phyloP scores from a whole-genome alignment of 768 basidiomycete genomes.

The Cystobasidium ongulense region DNA sequence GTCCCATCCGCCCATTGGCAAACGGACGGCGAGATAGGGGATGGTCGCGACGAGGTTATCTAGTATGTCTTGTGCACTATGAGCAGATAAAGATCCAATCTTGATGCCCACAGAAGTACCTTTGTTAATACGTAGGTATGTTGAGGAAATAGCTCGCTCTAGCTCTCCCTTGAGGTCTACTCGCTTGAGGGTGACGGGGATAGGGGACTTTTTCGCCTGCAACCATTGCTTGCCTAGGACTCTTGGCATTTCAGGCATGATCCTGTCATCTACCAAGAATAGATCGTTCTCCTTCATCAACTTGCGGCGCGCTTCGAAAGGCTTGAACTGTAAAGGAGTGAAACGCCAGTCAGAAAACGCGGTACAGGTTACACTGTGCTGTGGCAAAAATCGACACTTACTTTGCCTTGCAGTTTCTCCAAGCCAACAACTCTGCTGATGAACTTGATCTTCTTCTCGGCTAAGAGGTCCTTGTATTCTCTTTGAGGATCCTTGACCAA shows the following conservation, averaged over 20 bases:
- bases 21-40: slow-evolving; percentile 60
- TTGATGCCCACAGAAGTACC: slow-evolving; percentile 93
- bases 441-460: slow-evolving; percentile 69
- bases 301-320: slow-evolving; percentile 55
- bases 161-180: slow-evolving; percentile 88
- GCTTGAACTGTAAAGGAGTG: slow-evolving; percentile 43
- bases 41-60: slow-evolving; percentile 71
- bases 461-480: slow-evolving; percentile 88
- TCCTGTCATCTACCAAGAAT: slow-evolving; percentile 85
- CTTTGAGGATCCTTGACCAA: slow-evolving; percentile 94
- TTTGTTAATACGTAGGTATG: slow-evolving; percentile 89
- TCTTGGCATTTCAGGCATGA: slow-evolving; percentile 76
- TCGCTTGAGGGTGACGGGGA: slow-evolving; percentile 78
- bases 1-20: slow-evolving; percentile 73
- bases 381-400: slow-evolving; percentile 57
- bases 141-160: slow-evolving; percentile 83
- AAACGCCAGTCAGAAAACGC: background rate
- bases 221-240: slow-evolving; percentile 85
- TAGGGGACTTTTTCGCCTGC: slow-evolving; percentile 91
- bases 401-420: slow-evolving; percentile 82
- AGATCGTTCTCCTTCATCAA: slow-evolving; percentile 80
- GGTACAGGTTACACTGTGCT: background rate
- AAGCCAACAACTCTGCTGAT: slow-evolving; percentile 85
- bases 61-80: slow-evolving; percentile 63
- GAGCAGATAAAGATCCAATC: slow-evolving; percentile 60